Base-by-base conservation (phyloP, 2,329 filamentous ascomycete genomes). In the Diaporthe vexans region DNA sequence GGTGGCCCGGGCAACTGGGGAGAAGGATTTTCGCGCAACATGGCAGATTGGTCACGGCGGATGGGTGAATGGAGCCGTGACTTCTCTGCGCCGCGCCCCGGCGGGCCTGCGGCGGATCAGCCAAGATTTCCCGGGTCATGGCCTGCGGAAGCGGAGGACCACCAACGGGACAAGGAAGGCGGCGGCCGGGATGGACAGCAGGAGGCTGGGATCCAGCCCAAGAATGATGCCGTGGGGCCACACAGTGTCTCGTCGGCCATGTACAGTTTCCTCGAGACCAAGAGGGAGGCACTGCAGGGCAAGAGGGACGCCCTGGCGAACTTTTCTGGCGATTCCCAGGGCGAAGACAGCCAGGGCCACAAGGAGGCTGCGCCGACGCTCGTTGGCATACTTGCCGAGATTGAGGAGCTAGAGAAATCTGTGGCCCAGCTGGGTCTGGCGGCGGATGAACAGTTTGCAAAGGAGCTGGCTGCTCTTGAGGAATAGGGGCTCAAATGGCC, bases 381-480 rank as follows among this genome's bases (percentile, higher is more conserved):
- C 61, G 82, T 83, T 70, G 80, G 24, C 21, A 26, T 73, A 21
- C 71, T 75, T 11, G 51, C 71, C 74, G 83, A 85, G 76, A 79
- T 87, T 54, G 82, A 85, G 73, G 80, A 79, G 43, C 77, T 89
- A 72, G 82, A 82, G 56, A 75, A 77, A 17, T 81, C 81, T 61
- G 77, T 88, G 35, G 82, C 85, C 69, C 73, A 76, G 72, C 73
- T 88, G 72, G 79, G 82, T 74, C 75, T 87, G 8, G 84, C 87
- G 78, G 86, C 84, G 2, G 87, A 89, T 70, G 87, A 85, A 77
- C 83, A 85, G 75, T 86, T 86, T 75, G 87, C 86, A 40, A 81
- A 82, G 75, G 84, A 86, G 75, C 70, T 89, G 76, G 85, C 78
- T 17, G 78, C 43, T 15, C 29, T 79, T 61, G 78, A 81, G 73